These are phyloP conservation scores for Globisporangium carolinianum DNA, from an alignment of 352 stramenopile genomes.

Conservation along the genomic window DNA sequence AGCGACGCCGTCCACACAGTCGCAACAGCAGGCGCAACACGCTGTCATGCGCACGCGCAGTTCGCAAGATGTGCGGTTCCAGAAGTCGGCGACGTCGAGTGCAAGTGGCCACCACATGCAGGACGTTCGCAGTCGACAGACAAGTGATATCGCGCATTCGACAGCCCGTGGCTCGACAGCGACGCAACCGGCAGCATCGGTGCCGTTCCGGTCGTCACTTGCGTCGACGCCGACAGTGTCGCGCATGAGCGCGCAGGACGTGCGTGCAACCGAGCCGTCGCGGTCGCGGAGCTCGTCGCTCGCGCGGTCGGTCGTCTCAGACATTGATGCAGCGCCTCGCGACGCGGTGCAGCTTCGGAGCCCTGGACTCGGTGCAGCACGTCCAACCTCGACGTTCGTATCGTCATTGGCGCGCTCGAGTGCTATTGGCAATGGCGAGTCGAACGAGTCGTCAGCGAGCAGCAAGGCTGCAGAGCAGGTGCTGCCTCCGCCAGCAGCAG, in stretches of 20 bases:
- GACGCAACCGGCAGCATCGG: neutral
- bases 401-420: slow-evolving; percentile 1
- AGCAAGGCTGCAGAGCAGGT: neutral
- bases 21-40: neutral
- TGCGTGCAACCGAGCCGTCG: slow-evolving; percentile 12
- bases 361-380: neutral
- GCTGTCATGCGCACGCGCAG: slow-evolving; percentile 18
- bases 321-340: slow-evolving; percentile 6
- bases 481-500: neutral
- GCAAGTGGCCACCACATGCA: neutral
- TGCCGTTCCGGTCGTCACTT: slow-evolving; percentile 9
- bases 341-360: slow-evolving; percentile 7
- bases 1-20: too few relatives aligned
- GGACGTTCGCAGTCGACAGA: neutral
- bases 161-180: neutral
- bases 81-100: slow-evolving; percentile 14
- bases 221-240: slow-evolving; percentile 1
- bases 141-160: neutral
- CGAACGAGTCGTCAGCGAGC: slow-evolving; percentile 6
- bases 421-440: slow-evolving; percentile 1
- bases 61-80: slow-evolving; percentile 40
- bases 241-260: slow-evolving; percentile 17
- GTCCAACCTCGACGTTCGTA: slow-evolving; percentile 1
- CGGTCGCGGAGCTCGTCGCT: slow-evolving; percentile 13
- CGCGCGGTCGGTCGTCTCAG: slow-evolving; percentile 9